These are phyloP conservation scores for Ailanthus altissimus DNA, from an alignment of 345 rosid species.

Conservation along the genomic window DNA sequence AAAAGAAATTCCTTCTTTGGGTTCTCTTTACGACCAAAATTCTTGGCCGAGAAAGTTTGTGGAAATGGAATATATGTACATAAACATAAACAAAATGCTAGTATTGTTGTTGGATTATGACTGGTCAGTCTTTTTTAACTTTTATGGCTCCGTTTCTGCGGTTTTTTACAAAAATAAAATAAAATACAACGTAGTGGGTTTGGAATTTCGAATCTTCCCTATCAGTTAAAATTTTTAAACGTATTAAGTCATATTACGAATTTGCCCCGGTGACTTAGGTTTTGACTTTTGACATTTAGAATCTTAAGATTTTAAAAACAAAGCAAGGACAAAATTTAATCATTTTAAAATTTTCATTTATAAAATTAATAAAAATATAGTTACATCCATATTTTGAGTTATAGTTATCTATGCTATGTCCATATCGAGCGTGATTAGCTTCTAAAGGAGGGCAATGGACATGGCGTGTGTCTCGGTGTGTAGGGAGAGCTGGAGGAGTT, in stretches of 20 bases:
- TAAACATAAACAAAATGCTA: not conserved
- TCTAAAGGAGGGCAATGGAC: constrained; percentile 93
- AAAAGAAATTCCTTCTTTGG: constrained; percentile 24
- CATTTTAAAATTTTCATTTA: no score
- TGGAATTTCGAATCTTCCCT: not conserved
- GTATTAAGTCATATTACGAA: not conserved
- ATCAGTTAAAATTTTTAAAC: not conserved
- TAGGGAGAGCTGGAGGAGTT: constrained; percentile 74
- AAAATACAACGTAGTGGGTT: not conserved
- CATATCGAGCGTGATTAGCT: constrained; percentile 88
- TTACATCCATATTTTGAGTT: no score
- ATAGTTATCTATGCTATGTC: no score
- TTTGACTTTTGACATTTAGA: no score
- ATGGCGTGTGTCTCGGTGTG: constrained; percentile 83
- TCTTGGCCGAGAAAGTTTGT: not conserved
- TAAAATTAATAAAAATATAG: no score
- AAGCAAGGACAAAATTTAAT: no score
- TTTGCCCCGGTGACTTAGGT: not conserved
- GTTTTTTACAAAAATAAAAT: not conserved
- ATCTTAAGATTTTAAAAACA: no score
- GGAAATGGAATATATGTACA: not conserved
- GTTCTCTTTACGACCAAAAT: constrained; percentile 3
- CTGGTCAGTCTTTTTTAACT: constrained; percentile 16
- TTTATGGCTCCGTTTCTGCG: constrained; percentile 7
- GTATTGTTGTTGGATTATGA: not conserved